Evolutionary conservation across 768 basidiomycete species (phyloP).

Genomic region (Russula vinacea): DNA sequence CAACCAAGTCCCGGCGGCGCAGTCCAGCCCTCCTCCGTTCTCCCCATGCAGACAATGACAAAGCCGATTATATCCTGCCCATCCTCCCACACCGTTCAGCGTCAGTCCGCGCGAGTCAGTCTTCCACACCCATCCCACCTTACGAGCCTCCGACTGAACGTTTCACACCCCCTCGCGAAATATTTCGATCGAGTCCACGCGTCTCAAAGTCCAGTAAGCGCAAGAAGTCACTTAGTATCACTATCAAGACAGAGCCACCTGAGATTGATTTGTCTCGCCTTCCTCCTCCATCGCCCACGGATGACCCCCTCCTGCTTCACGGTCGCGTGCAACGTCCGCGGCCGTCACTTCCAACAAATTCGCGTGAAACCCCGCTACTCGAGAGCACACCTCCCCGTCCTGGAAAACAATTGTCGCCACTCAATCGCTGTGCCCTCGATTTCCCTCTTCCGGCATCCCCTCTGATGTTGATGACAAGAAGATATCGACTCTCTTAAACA

Average conservation of each 20-base stretch:
- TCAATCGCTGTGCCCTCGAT: slow-evolving; percentile 26
- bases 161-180: slow-evolving; percentile 69
- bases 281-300: slow-evolving; percentile 68
- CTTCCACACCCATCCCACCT: slow-evolving; percentile 51
- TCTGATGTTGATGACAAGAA: slow-evolving; percentile 30
- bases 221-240: slow-evolving; percentile 35
- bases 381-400: slow-evolving; percentile 35
- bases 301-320: slow-evolving; percentile 68
- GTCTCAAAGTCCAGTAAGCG: slow-evolving; percentile 43
- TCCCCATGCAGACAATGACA: slow-evolving; percentile 48
- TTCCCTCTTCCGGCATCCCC: slow-evolving; percentile 25
- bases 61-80: slow-evolving; percentile 49
- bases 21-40: slow-evolving; percentile 38
- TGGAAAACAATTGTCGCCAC: slow-evolving; percentile 10
- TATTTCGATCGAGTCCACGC: slow-evolving; percentile 42
- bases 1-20: slow-evolving; percentile 32
- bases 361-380: slow-evolving; percentile 41
- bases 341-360: slow-evolving; percentile 34
- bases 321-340: slow-evolving; percentile 38
- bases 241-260: slow-evolving; percentile 62
- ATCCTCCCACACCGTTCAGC: slow-evolving; percentile 33
- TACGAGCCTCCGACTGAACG: slow-evolving; percentile 66
- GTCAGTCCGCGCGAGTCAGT: slow-evolving; percentile 39
- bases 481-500: slow-evolving; percentile 22
- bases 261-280: slow-evolving; percentile 56